Evolutionary conservation across 768 basidiomycete species (phyloP).

Genomic region (Strobilomyces dryophilus): DNA sequence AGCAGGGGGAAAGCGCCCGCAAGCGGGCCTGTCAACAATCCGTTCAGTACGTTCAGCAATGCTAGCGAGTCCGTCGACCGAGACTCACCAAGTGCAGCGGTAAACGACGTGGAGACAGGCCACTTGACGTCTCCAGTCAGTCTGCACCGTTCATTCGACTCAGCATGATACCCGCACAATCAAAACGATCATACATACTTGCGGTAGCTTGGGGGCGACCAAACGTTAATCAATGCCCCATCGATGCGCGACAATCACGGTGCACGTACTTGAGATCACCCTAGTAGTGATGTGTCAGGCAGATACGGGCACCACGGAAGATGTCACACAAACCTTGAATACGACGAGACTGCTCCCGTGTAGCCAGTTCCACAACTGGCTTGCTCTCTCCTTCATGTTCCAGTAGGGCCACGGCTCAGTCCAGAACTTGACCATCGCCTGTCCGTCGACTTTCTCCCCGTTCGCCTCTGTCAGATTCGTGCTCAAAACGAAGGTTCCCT

Average conservation of each 20-base stretch:
- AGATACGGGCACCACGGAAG: background rate
- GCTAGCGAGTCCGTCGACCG: background rate
- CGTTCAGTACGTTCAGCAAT: conserved; percentile 9
- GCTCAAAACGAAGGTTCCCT: conserved; percentile 69
- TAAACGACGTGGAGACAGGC: conserved; percentile 77
- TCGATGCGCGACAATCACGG: background rate
- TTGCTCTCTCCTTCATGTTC: conserved; percentile 57
- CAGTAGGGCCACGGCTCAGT: conserved; percentile 73
- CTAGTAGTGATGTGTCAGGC: conserved; percentile 35
- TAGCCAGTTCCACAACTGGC: conserved; percentile 48
- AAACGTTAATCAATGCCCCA: conserved; percentile 1
- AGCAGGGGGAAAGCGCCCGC: conserved; percentile 76
- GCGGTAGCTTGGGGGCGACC: conserved; percentile 54
- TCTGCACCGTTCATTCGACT: conserved; percentile 37
- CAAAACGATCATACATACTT: conserved; percentile 51
- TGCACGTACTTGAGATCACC: conserved; percentile 84
- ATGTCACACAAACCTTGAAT: conserved; percentile 61
- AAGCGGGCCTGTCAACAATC: conserved; percentile 54
- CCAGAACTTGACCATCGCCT: conserved; percentile 54
- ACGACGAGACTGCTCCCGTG: conserved; percentile 63
- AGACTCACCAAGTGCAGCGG: conserved; percentile 59
- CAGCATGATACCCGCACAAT: background rate
- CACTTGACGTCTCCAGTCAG: conserved; percentile 86
- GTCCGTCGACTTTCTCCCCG: conserved; percentile 22
- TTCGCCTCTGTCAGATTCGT: conserved; percentile 28